Base-by-base conservation (phyloP, 208 protist genomes). In the Naegleria fowleri region DNA sequence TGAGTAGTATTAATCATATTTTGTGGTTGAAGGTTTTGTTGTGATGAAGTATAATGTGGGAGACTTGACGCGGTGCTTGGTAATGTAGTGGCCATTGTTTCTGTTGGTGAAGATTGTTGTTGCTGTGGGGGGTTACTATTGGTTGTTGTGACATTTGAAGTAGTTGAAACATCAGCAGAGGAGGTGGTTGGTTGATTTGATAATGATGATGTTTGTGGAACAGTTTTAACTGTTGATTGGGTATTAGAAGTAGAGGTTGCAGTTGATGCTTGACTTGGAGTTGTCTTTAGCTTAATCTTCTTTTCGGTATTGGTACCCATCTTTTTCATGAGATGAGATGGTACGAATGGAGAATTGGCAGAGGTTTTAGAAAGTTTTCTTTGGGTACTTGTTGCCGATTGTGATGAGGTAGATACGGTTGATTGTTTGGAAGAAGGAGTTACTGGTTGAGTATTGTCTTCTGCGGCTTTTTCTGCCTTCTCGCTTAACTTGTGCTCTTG, bases 291-390 rank as follows among this genome's bases (percentile, higher is more conserved):
- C 67, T 79, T 79, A 79, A 79, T 79, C 67, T 79, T 79, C 67
- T 79, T 79, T 36, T 79, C 67, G 25, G 67, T 79, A 79, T 79
- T 79, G 16, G 67, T 79, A 79, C 67, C 67, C 67, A 79, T 79
- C 67, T 79, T 79, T 79, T 79, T 79, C 67, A 79, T 79, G 6
- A 79, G n/a, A 36, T 79, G 67, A 5, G 29, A 36, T 36, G 67
- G 67, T 36, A 79, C 67, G n/a, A 79, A 79, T 79, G 67, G 67
- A 79, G 67, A 79, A 79, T 79, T 79, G 36, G 67, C 16, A 36
- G 67, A 79, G 19, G 67, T 79, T 33, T 79, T 79, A 9, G 67
- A 79, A 79, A 79, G 67, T 36, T 79, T 79, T 79, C 67, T 79
- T 29, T 29, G 29, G 1, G 67, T 33, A 7, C 25, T 9, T 9